Conservation (phyloP, 345 rosid species). For the Corchorus capsularis region DNA sequence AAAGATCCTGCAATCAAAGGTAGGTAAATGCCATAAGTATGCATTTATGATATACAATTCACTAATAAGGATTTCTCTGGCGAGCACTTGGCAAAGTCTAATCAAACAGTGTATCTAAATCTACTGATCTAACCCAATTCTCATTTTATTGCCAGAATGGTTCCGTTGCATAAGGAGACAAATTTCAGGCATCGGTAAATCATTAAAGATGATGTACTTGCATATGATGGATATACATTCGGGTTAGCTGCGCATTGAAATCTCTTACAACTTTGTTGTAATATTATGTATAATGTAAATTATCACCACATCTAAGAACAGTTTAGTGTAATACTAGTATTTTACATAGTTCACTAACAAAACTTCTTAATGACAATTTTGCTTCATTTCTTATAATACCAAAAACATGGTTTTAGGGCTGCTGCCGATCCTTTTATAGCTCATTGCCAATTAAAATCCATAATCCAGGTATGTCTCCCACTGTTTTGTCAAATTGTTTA, state of each 20-base stretch:
- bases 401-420: too few species aligned
- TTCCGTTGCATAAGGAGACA: slow-evolving; percentile 26
- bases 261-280: background rate
- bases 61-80: background rate
- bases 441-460: too few species aligned
- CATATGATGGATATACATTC: background rate
- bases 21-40: slow-evolving; percentile 41
- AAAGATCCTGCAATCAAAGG: slow-evolving; percentile 67
- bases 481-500: too few species aligned
- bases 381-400: background rate
- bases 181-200: slow-evolving; percentile 9
- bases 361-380: background rate
- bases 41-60: background rate
- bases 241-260: background rate
- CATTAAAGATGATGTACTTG: background rate
- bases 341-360: background rate
- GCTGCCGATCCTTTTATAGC: too few species aligned
- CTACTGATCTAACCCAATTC: slow-evolving; percentile 8
- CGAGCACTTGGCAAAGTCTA: background rate
- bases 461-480: too few species aligned
- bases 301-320: background rate
- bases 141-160: slow-evolving; percentile 29
- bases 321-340: too few species aligned
- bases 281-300: background rate
- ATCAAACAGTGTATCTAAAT: background rate